Base-by-base conservation (phyloP, 202 grass and related monocot species). In the Zizania palustris region DNA sequence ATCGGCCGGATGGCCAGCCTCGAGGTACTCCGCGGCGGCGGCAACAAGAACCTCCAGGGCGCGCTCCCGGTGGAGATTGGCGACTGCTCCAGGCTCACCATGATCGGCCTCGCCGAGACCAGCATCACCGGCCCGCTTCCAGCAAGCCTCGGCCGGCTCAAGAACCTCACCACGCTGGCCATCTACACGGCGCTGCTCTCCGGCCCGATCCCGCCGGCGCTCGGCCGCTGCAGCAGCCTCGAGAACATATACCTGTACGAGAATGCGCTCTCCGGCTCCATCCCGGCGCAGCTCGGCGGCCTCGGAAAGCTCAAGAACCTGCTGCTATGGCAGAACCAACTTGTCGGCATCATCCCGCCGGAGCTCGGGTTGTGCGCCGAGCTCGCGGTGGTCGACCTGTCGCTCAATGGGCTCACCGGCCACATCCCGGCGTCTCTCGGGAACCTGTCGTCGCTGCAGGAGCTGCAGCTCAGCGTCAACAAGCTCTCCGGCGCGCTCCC, bases 381-480 rank as follows among this genome's bases (percentile, higher is more conserved):
- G 48, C 93, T 97, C 34, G 22, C 82, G 13, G 85, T 85, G 16
- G 60, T 88, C 3, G 93, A 97, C 64, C 74, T 97, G 1, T 93
- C 93, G 9, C 82, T 92, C 49, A 92, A 96, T 33, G 85, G 81
- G 18, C 79, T 96, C 45, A 92, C 89, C 8, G 90, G 90, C 44
- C 90, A 72, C 77, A 93, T 97, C 63, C 90, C 93, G 21, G 33
- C 87, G 18, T 81, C 85, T 10, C 80, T 97, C 46, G 87, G 87
- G 9, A 88, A 79, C 54, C 82, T 97, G 0, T 43, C 65, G 22
- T 74, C 60, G 41, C 69, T 97, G 50, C 90, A 84, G 48, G 82
- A 97, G 90, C 73, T 97, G 57, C 90, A 97, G 87, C 89, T 97
- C 6, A 97, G 93, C 63, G 85, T 82, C 20, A 97, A 97, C 87